phyloP scores from a whole-genome alignment of 495 filamentous ascomycete genomes.

The Annulohypoxylon moriforme region DNA sequence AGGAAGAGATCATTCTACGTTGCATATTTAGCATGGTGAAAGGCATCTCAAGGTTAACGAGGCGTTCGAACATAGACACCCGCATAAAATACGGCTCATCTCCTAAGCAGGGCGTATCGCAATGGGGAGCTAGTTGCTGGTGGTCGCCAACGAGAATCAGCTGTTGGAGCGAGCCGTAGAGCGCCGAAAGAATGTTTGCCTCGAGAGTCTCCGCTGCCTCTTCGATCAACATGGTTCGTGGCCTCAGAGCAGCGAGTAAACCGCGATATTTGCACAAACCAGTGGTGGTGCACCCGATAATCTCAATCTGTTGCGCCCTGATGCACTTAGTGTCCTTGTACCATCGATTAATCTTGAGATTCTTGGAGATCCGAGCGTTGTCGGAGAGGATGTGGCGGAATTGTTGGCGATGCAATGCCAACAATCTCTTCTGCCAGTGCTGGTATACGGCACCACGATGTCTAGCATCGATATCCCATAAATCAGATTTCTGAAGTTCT shows the following conservation, averaged over 20 bases:
- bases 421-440: slow-evolving; percentile 50
- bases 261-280: slow-evolving; percentile 90
- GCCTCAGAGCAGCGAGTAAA: slow-evolving; percentile 75
- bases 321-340: slow-evolving; percentile 49
- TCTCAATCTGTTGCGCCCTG: slow-evolving; percentile 44
- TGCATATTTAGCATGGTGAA: slow-evolving; percentile 73
- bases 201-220: slow-evolving; percentile 69
- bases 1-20: slow-evolving; percentile 77
- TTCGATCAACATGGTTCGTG: slow-evolving; percentile 68
- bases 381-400: slow-evolving; percentile 47
- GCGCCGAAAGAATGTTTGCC: slow-evolving; percentile 64
- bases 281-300: slow-evolving; percentile 68
- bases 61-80: slow-evolving; percentile 66
- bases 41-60: slow-evolving; percentile 74
- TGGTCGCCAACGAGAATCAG: slow-evolving; percentile 69
- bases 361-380: slow-evolving; percentile 46
- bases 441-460: slow-evolving; percentile 56
- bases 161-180: slow-evolving; percentile 65
- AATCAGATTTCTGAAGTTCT: slow-evolving; percentile 42
- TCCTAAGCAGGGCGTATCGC: slow-evolving; percentile 70
- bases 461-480: slow-evolving; percentile 49
- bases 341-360: slow-evolving; percentile 50
- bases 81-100: slow-evolving; percentile 73
- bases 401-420: slow-evolving; percentile 35
- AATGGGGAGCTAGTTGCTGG: slow-evolving; percentile 62